phyloP scores from a whole-genome alignment of 2,329 filamentous ascomycete species.

The Aspergillus glaucus region DNA sequence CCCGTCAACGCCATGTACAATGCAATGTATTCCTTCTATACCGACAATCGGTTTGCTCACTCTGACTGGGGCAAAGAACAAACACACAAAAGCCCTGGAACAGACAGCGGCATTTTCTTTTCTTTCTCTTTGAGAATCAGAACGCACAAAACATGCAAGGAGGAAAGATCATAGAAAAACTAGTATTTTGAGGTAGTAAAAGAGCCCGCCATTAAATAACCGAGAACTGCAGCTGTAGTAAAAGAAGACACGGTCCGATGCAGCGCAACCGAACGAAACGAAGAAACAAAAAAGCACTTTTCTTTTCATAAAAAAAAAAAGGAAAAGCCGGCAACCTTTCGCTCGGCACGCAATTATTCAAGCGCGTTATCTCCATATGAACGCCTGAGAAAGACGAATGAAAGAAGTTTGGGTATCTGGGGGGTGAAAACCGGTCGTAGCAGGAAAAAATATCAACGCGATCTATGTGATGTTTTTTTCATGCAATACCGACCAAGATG shows the following conservation, averaged over 20 bases:
- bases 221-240: slow-evolving; percentile 27
- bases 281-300: slow-evolving; percentile 34
- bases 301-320: slow-evolving; percentile 25
- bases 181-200: slow-evolving; percentile 7
- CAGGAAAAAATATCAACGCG: slow-evolving; percentile 43
- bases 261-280: slow-evolving; percentile 33
- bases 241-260: slow-evolving; percentile 23
- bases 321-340: slow-evolving; percentile 28
- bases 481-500: slow-evolving; percentile 37
- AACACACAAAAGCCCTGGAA: slow-evolving; percentile 16
- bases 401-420: slow-evolving; percentile 43
- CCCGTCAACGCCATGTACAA: slow-evolving; percentile 39
- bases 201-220: slow-evolving; percentile 34
- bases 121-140: background rate
- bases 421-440: slow-evolving; percentile 34
- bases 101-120: slow-evolving; percentile 19
- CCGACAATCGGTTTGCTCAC: slow-evolving; percentile 8
- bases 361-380: slow-evolving; percentile 30
- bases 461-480: slow-evolving; percentile 42
- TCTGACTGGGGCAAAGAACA: slow-evolving; percentile 8
- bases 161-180: slow-evolving; percentile 13
- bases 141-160: slow-evolving; percentile 19
- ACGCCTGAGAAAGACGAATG: slow-evolving; percentile 27
- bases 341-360: slow-evolving; percentile 35
- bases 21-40: slow-evolving; percentile 34